Evolutionary conservation across 169 alveolate species (phyloP).

Genomic region (Babesia ovata): DNA sequence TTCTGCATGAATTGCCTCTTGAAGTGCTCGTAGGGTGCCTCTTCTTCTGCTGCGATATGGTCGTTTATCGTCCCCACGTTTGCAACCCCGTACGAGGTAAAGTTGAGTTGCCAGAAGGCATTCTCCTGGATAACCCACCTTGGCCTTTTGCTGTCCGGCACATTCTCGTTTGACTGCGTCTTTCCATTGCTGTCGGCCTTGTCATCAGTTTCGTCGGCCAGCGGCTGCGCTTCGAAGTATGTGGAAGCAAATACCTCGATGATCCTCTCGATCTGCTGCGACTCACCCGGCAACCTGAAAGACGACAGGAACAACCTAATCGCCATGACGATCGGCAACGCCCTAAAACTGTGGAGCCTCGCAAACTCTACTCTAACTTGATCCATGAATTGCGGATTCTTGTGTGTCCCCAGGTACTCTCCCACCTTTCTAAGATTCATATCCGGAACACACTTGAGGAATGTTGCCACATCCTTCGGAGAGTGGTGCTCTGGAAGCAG

Average conservation of each 20-base stretch:
- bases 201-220: conserved; percentile 34
- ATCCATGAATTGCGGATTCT: conserved; percentile 67
- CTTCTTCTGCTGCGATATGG: conserved; percentile 37
- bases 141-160: conserved; percentile 46
- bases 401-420: conserved; percentile 77
- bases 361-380: conserved; percentile 78
- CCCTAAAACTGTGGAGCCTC: conserved; percentile 78
- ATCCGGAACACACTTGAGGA: conserved; percentile 70
- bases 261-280: conserved; percentile 90
- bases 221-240: conserved; percentile 75
- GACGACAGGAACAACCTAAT: conserved; percentile 81
- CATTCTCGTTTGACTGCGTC: conserved; percentile 9
- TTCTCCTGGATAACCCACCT: conserved; percentile 70
- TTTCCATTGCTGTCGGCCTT: background rate
- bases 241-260: conserved; percentile 84
- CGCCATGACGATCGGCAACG: conserved; percentile 83
- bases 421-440: conserved; percentile 78
- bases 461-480: conserved; percentile 70
- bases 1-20: conserved; percentile 30
- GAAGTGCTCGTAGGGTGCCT: conserved; percentile 24
- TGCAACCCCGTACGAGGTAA: conserved; percentile 21
- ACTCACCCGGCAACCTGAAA: conserved; percentile 90
- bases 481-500: conserved; percentile 64
- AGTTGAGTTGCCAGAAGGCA: conserved; percentile 43
- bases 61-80: conserved; percentile 40